Evolutionary conservation across 768 basidiomycete species (phyloP).

Genomic region (Panaeolus papilionaceus): DNA sequence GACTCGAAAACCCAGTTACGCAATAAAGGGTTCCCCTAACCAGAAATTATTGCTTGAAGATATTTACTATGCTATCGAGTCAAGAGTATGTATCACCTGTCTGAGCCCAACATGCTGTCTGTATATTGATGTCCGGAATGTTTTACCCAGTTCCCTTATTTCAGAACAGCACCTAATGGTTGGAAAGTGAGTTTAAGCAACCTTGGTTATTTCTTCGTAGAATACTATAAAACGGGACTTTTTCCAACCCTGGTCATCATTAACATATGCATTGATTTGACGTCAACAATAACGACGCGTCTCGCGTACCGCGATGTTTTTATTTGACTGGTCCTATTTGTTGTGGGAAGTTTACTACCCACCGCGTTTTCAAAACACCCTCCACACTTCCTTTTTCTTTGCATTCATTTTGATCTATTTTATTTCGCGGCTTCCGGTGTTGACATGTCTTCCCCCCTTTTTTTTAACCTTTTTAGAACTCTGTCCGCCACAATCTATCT

Average conservation of each 20-base stretch:
- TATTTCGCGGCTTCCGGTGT: conserved; percentile 32
- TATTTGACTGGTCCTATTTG: conserved; percentile 69
- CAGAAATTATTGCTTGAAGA: conserved; percentile 87
- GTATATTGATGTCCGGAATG: conserved; percentile 18
- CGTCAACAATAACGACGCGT: conserved; percentile 31
- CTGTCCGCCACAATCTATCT: conserved; percentile 89
- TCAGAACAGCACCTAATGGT: conserved; percentile 85
- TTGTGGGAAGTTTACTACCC: conserved; percentile 49
- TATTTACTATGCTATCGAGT: conserved; percentile 92
- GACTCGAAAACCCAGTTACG: conserved; percentile 60
- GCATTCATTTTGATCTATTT: conserved; percentile 37
- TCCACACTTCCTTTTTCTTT: conserved; percentile 20
- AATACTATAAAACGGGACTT: conserved; percentile 21
- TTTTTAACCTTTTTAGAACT: conserved; percentile 61
- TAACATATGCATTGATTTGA: conserved; percentile 7
- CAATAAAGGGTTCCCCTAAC: conserved; percentile 90
- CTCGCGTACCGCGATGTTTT: conserved; percentile 66
- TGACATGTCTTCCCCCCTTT: conserved; percentile 27
- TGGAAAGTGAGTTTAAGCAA: conserved; percentile 79
- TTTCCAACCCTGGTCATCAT: not conserved
- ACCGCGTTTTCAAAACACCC: conserved; percentile 13
- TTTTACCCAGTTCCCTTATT: conserved; percentile 79
- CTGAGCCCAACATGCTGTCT: conserved; percentile 23
- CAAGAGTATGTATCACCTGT: conserved; percentile 61
- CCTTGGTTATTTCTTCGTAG: conserved; percentile 24